Evolutionary conservation across 2,329 filamentous ascomycete genomes (phyloP), one percentile per base, ranked within the genome.

Genomic region (Delphinella strobiligena): DNA sequence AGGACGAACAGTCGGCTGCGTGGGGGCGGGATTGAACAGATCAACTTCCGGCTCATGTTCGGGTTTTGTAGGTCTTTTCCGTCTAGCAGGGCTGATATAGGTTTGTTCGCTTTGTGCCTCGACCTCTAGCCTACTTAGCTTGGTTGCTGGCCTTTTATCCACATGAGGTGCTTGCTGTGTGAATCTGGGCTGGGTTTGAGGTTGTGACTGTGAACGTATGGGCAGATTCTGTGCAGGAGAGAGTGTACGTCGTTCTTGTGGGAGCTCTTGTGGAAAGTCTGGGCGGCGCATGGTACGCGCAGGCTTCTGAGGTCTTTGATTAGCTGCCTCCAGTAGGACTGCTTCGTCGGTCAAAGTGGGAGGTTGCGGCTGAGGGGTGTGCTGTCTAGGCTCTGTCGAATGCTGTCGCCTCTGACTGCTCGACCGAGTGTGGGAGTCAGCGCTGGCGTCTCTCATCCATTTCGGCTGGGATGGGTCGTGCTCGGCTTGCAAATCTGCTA

Each of bases 61-160:
- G 15, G 52, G 43, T 37, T 51, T 12, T 27, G 22, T 27, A 2
- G 75, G 60, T 58, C 80, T 85, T 59, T 80, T 89, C 53, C 87
- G 75, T 49, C 87, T 74, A 16, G 83, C 83, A 36, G 87, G 84
- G 55, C 88, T 95, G 41, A 95, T 72, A 57, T 96, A 95, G 19
- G 80, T 82, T 50, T 93, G 78, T 11, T 83, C 73, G 36, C 75
- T 79, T 56, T 94, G 80, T 46, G 93, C 82, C 54, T 94, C 87
- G 9, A 81, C 70, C 0, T 75, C 74, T 53, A 86, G 74, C 48
- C 82, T 78, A 44, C 72, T 83, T 10, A 94, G 66, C 40, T 80
- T 78, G 71, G 68, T 40, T 44, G 58, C 41, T 16, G 66, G 62
- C n/a, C 66, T 60, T 38, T 55, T 49, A 24, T 53, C 49, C 19